Base-by-base conservation (phyloP, 371 early-diverging fungal genomes). In the Fennellomyces sp. region DNA sequence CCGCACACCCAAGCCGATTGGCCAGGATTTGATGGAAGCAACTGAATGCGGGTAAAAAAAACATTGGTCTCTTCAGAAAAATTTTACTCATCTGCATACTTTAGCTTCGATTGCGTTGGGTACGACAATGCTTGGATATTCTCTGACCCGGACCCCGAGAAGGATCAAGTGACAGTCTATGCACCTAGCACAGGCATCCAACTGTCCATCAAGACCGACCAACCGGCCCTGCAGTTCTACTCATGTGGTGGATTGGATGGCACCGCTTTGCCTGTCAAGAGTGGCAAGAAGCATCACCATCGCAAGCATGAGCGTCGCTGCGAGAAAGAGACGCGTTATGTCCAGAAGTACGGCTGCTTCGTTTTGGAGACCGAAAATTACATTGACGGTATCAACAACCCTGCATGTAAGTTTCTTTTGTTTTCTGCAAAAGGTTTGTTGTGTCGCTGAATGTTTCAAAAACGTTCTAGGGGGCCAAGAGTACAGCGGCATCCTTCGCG, bases 61-160 rank as follows among this genome's bases (percentile, higher is more conserved):
- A 13, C 17, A 23, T 33, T 28, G 15, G 8, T 38, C 3, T 7
- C 2, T 29, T 29, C 5, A 47, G 3, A 13, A 23, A 4, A 26
- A 45, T 42, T 39, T 39, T 39, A 2, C 39, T 3, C n/a, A n/a
- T 39, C 13, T 4, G 13, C 13, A 11, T 6, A 26, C 2, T 60
- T 31, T 50, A 63, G 63, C 2, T 50, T 36, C 27, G 56, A 63
- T 31, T 67, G 67, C 28, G 41, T 59, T 21, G 67, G 67, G 29
- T 67, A 67, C 26, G 73, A 73, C 29, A 75, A 75, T 39, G 65
- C 63, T 15, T 75, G 70, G 69, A 59, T 71, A 3, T 63, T 68
- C 3, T 58, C 56, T 3, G 69, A 73, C 17, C 58, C 62, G 21
- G 52, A 61, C 42, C 30, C 58, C 21, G 31, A 58, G 12, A 47